Conservation (phyloP, 768 basidiomycete species). For the Hydnomerulius pinastri region DNA sequence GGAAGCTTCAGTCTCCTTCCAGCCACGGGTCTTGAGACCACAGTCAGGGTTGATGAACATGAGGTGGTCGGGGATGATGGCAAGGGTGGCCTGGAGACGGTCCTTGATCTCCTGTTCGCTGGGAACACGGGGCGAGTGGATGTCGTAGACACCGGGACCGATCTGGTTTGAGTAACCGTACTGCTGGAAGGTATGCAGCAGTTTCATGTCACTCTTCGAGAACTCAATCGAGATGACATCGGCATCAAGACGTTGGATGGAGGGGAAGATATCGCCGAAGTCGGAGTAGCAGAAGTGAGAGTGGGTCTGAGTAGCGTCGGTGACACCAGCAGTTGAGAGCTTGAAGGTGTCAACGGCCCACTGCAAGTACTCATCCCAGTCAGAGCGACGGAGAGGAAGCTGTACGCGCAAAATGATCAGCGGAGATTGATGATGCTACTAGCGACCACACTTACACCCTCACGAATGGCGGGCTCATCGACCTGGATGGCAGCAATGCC, state of each 20-base stretch:
- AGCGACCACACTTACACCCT: constrained; percentile 68
- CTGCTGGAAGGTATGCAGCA: constrained; percentile 91
- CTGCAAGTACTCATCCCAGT: constrained; percentile 95
- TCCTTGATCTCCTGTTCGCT: constrained; percentile 91
- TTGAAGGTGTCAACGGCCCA: constrained; percentile 99
- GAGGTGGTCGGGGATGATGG: constrained; percentile 76
- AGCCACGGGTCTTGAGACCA: constrained; percentile 97
- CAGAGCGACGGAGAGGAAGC: constrained; percentile 92
- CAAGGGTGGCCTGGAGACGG: constrained; percentile 82
- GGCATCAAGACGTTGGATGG: constrained; percentile 94
- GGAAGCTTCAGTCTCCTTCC: constrained; percentile 96
- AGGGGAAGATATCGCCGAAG: constrained; percentile 98
- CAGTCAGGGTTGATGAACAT: constrained; percentile 97
- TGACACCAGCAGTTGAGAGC: constrained; percentile 94
- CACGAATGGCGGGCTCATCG: constrained; percentile 99
- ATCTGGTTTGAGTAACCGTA: constrained; percentile 97
- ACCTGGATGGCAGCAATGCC: constrained; percentile 98
- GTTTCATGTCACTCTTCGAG: constrained; percentile 98
- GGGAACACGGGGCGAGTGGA: constrained; percentile 99
- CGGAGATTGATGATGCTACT: background rate
- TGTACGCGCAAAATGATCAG: constrained; percentile 30
- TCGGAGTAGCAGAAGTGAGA: constrained; percentile 99
- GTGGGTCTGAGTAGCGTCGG: constrained; percentile 93
- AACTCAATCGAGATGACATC: constrained; percentile 99
- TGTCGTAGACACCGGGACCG: constrained; percentile 98